These are phyloP conservation scores for Pontederia crassipes DNA, from an alignment of 176 grass and related monocot species.

Conservation along the genomic window DNA sequence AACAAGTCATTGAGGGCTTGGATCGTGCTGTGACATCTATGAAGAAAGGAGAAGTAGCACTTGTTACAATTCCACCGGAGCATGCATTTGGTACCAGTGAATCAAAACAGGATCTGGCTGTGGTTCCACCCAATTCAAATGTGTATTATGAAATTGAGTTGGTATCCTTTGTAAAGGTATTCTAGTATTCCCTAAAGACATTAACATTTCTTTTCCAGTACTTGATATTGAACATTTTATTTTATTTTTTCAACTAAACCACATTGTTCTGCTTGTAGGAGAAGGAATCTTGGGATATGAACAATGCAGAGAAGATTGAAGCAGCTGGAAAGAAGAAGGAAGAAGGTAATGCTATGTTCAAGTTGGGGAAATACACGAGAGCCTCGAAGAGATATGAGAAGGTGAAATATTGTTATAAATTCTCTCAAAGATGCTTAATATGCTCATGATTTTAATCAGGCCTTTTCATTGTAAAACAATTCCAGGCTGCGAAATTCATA, in stretches of 20 bases:
- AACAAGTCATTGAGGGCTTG: constrained; percentile 76
- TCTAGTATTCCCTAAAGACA: background rate
- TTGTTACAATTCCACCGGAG: constrained; percentile 87
- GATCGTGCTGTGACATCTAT: constrained; percentile 79
- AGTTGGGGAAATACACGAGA: constrained; percentile 56
- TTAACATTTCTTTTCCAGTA: background rate
- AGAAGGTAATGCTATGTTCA: constrained; percentile 81
- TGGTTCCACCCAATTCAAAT: constrained; percentile 71
- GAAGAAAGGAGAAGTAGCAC: constrained; percentile 93
- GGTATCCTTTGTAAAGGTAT: constrained; percentile 84
- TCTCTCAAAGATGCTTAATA: background rate
- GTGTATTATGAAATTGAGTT: constrained; percentile 87
- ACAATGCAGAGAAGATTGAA: constrained; percentile 85
- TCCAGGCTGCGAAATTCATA: constrained; percentile 47
- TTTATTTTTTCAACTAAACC: background rate
- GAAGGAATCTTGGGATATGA: constrained; percentile 94
- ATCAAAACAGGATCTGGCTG: constrained; percentile 68
- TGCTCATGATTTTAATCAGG: background rate
- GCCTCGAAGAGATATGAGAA: constrained; percentile 92
- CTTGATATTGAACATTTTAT: too few relatives aligned
- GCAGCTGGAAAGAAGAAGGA: constrained; percentile 81
- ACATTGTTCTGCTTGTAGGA: constrained; percentile 39
- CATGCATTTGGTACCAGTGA: constrained; percentile 62
- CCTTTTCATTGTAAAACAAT: too few relatives aligned
- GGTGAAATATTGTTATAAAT: constrained; percentile 15